Evolutionary conservation across 2,329 filamentous ascomycete species (phyloP), one percentile per base, ranked within the genome.

Genomic region (Cytospora leucostoma): DNA sequence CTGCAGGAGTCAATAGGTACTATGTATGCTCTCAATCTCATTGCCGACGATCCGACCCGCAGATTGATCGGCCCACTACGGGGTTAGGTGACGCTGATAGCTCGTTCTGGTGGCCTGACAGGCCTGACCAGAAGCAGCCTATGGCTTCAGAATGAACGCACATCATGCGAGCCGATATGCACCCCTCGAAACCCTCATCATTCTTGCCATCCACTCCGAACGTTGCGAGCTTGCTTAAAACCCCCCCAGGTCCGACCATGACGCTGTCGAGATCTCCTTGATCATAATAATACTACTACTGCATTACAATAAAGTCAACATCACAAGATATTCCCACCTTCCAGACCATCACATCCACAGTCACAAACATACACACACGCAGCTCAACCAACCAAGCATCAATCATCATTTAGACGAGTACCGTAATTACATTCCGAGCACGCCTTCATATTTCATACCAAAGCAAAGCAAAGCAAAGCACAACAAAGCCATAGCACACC

Each of bases 1-100:
- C 27, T 27, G 27, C 27, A 27, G 27, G 27, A 27, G 27, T 27
- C 27, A 27, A n/a, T n/a, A n/a, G n/a, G n/a, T n/a, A n/a, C n/a
- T n/a, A n/a, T n/a, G n/a, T n/a, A n/a, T n/a, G n/a, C n/a, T n/a
- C n/a, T n/a, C n/a, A n/a, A n/a, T n/a, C 40, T 49, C 57, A 52
- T 59, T 59, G 35, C 49, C 50, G 49, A 35, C 52, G 21, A 37
- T 58, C 27, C 27, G 62, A 37, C 49, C 35, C 54, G 62, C 62
- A 64, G 62, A 51, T 50, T 35, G 51, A 64, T 64, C 62, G 62
- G 54, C 62, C 62, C 62, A 64, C 59, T 33, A 52, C 47, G 35
- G 52, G 49, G 27, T 40, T 40, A 21, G 55, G 49, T 61, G 53
- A 51, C 59, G 62, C 54, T 57, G 62, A 57, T 64, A 21, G n/a